A percentile compares a stretch with the other conserved stretches of the same genome.
phyloP scores from a whole-genome alignment of 1,284 basidiomycete species.

The Naganishia sp. region DNA sequence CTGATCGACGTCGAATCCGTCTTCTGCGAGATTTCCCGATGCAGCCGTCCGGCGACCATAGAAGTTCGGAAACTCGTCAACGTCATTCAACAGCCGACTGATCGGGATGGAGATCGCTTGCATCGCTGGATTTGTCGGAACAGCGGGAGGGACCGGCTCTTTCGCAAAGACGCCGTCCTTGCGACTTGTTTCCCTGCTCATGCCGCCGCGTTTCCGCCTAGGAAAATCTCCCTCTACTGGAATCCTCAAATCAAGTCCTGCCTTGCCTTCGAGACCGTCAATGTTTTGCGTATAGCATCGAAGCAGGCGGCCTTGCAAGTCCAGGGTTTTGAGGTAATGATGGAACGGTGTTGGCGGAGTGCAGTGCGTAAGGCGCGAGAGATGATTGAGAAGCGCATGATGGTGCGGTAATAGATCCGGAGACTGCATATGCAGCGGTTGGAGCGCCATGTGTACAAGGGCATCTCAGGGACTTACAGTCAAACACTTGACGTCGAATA shows the following conservation, averaged over 20 bases:
- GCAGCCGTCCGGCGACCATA: background rate
- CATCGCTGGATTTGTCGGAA: background rate
- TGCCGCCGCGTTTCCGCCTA: slow-evolving; percentile 15
- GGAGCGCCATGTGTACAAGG: background rate
- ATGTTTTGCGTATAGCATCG: slow-evolving; percentile 96
- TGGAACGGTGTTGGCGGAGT: slow-evolving; percentile 85
- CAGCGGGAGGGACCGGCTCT: no score
- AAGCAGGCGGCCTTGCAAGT: slow-evolving; percentile 73
- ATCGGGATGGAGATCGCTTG: background rate
- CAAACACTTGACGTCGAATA: slow-evolving; percentile 89
- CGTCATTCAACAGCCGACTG: slow-evolving; percentile 2
- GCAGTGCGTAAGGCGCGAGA: slow-evolving; percentile 70
- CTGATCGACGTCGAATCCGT: slow-evolving; percentile 1
- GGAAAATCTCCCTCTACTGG: slow-evolving; percentile 37
- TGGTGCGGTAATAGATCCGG: slow-evolving; percentile 67
- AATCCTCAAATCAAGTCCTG: slow-evolving; percentile 63
- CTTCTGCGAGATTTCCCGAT: background rate
- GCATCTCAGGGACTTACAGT: slow-evolving; percentile 53
- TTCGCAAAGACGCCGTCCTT: slow-evolving; percentile 19
- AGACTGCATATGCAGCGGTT: slow-evolving; percentile 37
- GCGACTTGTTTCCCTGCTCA: slow-evolving; percentile 26
- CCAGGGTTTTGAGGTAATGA: slow-evolving; percentile 69
- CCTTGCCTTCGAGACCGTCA: slow-evolving; percentile 82
- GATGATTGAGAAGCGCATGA: slow-evolving; percentile 72
- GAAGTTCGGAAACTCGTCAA: background rate